Percentiles rank a stretch among this genome's conserved stretches.
Conservation (phyloP, 2,329 filamentous ascomycete species). For the Microsporum canis region DNA sequence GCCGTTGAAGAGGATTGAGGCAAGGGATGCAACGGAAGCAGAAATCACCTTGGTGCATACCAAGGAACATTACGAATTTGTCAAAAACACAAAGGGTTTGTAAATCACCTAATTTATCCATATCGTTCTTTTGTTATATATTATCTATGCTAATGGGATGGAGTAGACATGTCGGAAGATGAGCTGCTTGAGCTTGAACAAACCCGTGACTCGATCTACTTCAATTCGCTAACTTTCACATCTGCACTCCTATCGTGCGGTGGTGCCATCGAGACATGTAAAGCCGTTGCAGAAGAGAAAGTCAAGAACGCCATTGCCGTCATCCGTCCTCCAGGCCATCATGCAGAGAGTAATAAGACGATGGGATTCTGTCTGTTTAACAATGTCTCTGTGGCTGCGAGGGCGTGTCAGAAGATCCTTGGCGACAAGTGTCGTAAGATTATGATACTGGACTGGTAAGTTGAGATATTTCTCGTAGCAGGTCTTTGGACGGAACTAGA, state of each 20-base stretch:
- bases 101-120: neutral
- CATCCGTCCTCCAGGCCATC: slow-evolving; percentile 88
- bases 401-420: slow-evolving; percentile 71
- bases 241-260: slow-evolving; percentile 78
- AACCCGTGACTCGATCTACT: slow-evolving; percentile 66
- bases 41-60: slow-evolving; percentile 77
- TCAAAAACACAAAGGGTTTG: slow-evolving; percentile 46
- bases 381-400: slow-evolving; percentile 89
- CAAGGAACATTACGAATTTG: slow-evolving; percentile 66
- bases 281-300: slow-evolving; percentile 68
- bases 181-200: slow-evolving; percentile 59
- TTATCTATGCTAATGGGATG: neutral
- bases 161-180: slow-evolving; percentile 39
- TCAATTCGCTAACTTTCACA: slow-evolving; percentile 68
- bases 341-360: slow-evolving; percentile 72
- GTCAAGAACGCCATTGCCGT: slow-evolving; percentile 95
- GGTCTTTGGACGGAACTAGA: neutral
- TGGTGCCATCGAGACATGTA: slow-evolving; percentile 89
- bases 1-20: slow-evolving; percentile 58
- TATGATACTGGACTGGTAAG: slow-evolving; percentile 85
- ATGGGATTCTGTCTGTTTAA: slow-evolving; percentile 98
- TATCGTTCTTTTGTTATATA: neutral
- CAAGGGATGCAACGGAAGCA: slow-evolving; percentile 61
- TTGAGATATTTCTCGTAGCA: slow-evolving; percentile 20
- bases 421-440: slow-evolving; percentile 75